These are phyloP conservation scores for Amanita inopinata DNA, from an alignment of 768 basidiomycete genomes.

Conservation along the genomic window DNA sequence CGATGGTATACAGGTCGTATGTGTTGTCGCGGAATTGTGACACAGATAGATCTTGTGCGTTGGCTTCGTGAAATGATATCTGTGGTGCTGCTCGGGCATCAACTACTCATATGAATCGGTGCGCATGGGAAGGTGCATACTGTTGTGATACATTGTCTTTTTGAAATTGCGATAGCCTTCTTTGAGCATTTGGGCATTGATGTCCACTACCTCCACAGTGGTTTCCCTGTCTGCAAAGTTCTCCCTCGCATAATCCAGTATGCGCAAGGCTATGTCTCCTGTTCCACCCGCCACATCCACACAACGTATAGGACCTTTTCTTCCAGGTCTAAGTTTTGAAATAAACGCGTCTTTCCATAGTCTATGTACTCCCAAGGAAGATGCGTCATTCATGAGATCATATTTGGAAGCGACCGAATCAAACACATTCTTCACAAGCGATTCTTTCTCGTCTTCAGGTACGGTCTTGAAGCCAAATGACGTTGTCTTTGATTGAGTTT, in stretches of 20 bases:
- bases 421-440: conserved; percentile 87
- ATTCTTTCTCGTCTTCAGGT: conserved; percentile 79
- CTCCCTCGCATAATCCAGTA: conserved; percentile 85
- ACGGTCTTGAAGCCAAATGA: conserved; percentile 94
- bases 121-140: conserved; percentile 34
- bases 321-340: conserved; percentile 63
- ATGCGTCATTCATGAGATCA: conserved; percentile 99
- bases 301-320: conserved; percentile 64
- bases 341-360: conserved; percentile 96
- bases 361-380: conserved; percentile 91
- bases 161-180: conserved; percentile 88
- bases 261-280: conserved; percentile 91
- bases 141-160: conserved; percentile 97
- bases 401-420: conserved; percentile 92
- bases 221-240: conserved; percentile 87
- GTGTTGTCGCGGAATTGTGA: conserved; percentile 69
- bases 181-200: conserved; percentile 91
- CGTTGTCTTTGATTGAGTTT: conserved; percentile 36
- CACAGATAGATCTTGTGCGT: conserved; percentile 72
- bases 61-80: conserved; percentile 85
- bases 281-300: conserved; percentile 98
- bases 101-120: background rate
- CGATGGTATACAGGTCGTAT: conserved; percentile 96
- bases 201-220: conserved; percentile 83
- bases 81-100: conserved; percentile 59